Base-by-base conservation (phyloP, 2,329 filamentous ascomycete genomes). In the Fusarium cyanostomum region DNA sequence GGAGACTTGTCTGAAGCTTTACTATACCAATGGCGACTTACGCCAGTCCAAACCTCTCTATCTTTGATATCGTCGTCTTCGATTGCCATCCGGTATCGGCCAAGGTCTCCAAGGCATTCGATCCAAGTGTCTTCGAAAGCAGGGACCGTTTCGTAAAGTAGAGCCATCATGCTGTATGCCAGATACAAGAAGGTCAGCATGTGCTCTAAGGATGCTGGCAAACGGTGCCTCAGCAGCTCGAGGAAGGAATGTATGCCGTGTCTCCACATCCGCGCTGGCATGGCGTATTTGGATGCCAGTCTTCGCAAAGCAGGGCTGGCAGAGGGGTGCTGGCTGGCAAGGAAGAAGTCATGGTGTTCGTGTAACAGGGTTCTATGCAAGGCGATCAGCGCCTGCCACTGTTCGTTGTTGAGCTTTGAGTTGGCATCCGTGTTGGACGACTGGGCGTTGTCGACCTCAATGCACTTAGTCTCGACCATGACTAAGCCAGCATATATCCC, bases 221-320 rank as follows among this genome's bases (percentile, higher is more conserved):
- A 79, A 3, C 89, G 85, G 64, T 92, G 87, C 0, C 92, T 82
- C 0, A 96, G 75, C 0, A 96, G 74, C 65, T 96, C 92, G 0
- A 96, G 81, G 55, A 95, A 95, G 0, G 87, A 89, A 71, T 96
- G 92, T 4, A 98, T 97, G 0, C 92, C 94, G 68, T 96, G 92
- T 0, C 92, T 84, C 95, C 95, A 98, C 91, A 98, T 95, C 0
- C 94, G 82, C 0, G 92, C 92, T 0, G 94, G 94, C 92, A 98
- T 97, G 0, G 88, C 88, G 67, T 97, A 97, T 60, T 95, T 95
- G 0, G 84, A 84, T 0, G 93, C 89, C 0, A 97, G 75, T 0
- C 86, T 80, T 4, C 85, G 83, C 0, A 98, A 74, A 0, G 89
- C 86, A 0, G 82, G 82, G 21, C 84, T 91, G 0, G 92, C 92